Percentiles rank a stretch among this genome's conserved stretches.
These are phyloP conservation scores for Strobilomyces echinocephalus DNA, from an alignment of 768 basidiomycete species.

Conservation along the genomic window DNA sequence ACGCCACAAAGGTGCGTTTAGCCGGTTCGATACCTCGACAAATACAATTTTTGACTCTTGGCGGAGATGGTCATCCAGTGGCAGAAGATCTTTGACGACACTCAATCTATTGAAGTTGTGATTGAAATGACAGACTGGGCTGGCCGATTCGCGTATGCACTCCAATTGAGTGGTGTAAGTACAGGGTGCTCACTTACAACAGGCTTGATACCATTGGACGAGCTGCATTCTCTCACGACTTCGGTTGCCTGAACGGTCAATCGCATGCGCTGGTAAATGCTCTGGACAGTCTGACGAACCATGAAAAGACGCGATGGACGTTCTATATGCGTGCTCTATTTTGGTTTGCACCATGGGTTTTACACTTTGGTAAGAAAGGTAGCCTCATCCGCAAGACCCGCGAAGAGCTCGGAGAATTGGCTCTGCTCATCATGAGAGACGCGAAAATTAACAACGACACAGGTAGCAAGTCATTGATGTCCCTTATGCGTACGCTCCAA, in stretches of 20 bases:
- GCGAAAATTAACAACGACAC: conserved; percentile 43
- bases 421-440: conserved; percentile 50
- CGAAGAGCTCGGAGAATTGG: conserved; percentile 49
- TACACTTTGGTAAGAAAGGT: conserved; percentile 54
- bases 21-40: neutral
- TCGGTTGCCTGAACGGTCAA: conserved; percentile 48
- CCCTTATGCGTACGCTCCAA: conserved; percentile 44
- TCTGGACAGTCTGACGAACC: conserved; percentile 57
- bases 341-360: conserved; percentile 53
- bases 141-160: conserved; percentile 54
- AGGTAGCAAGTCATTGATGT: conserved; percentile 46
- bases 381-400: conserved; percentile 52
- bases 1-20: conserved; percentile 36
- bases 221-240: conserved; percentile 62
- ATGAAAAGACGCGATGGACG: conserved; percentile 50
- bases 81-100: conserved; percentile 42
- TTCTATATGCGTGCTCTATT: conserved; percentile 65
- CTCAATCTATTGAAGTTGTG: conserved; percentile 36
- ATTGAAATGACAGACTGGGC: conserved; percentile 59
- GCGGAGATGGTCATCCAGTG: conserved; percentile 45
- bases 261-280: conserved; percentile 47
- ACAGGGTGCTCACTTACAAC: neutral
- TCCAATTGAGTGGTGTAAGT: neutral
- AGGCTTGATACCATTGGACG: conserved; percentile 58
- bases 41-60: conserved; percentile 1